phyloP scores from a whole-genome alignment of 2,329 filamentous ascomycete genomes.

The Claviceps arundinis region DNA sequence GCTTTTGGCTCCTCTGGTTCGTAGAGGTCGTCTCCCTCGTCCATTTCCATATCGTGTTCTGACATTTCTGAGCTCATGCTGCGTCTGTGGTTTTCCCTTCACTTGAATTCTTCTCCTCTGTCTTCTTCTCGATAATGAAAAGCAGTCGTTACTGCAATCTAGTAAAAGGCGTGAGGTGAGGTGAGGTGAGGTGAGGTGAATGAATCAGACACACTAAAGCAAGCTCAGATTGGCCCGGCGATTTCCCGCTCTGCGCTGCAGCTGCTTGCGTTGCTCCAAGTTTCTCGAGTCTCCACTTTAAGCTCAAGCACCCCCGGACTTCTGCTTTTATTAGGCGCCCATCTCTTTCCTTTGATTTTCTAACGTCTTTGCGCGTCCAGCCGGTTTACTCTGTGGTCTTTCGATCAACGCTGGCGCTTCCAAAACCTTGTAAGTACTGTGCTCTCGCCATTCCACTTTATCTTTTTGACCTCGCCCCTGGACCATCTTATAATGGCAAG shows the following conservation, averaged over 20 bases:
- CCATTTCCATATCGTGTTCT: conserved; percentile 43
- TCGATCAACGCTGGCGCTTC: conserved; percentile 51
- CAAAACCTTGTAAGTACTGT: conserved; percentile 29
- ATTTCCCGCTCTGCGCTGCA: conserved; percentile 14
- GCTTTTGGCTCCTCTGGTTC: conserved; percentile 41
- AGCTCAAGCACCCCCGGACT: not conserved
- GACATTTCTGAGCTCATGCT: conserved; percentile 6
- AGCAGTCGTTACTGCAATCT: not conserved
- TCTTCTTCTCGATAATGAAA: not conserved
- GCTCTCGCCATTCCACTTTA: not conserved
- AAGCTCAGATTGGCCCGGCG: conserved; percentile 12
- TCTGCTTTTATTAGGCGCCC: not conserved
- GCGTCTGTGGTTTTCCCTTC: not conserved
- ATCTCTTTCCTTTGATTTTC: conserved; percentile 5
- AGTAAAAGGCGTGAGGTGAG: not conserved
- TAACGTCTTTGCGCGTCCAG: conserved; percentile 42
- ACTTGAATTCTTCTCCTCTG: not conserved
- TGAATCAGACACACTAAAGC: no score
- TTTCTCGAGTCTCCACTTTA: not conserved
- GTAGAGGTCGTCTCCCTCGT: conserved; percentile 57
- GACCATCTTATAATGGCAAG: no score
- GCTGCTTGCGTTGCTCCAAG: not conserved
- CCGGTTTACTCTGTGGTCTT: conserved; percentile 45
- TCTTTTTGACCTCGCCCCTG: no score
- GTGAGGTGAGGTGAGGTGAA: not conserved